Conservation (phyloP, 2,329 filamentous ascomycete genomes). For the Aspergillus udagawae region DNA sequence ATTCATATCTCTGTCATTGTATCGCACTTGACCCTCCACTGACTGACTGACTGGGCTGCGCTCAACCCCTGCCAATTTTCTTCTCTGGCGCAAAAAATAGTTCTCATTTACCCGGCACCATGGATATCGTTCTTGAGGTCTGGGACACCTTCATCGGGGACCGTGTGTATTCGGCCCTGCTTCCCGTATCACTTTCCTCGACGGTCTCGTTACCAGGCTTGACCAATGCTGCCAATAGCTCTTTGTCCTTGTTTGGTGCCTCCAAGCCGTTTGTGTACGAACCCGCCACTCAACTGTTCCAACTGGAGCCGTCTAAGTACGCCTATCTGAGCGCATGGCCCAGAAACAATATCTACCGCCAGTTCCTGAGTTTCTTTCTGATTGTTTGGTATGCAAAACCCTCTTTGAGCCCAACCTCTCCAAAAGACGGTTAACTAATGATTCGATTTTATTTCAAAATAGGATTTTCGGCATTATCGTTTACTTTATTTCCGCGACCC, state of each 20-base stretch:
- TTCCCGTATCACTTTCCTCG: slow-evolving; percentile 58
- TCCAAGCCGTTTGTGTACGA: slow-evolving; percentile 52
- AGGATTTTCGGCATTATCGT: slow-evolving; percentile 82
- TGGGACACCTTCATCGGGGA: slow-evolving; percentile 80
- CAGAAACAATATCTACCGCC: slow-evolving; percentile 73
- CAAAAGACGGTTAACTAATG: slow-evolving; percentile 2
- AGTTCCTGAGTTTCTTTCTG: slow-evolving; percentile 70
- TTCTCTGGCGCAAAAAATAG: not conserved
- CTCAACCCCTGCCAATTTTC: too few species aligned
- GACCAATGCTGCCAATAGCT: slow-evolving; percentile 53
- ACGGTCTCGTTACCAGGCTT: slow-evolving; percentile 51
- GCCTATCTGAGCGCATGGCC: slow-evolving; percentile 76
- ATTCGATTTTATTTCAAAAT: slow-evolving; percentile 1
- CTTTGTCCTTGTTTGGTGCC: slow-evolving; percentile 53
- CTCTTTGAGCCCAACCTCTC: not conserved
- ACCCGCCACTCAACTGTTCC: slow-evolving; percentile 67
- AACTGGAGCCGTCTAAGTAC: slow-evolving; percentile 65
- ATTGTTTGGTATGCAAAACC: slow-evolving; percentile 70
- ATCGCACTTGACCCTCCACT: not conserved
- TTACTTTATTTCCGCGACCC: slow-evolving; percentile 78
- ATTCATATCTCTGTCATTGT: not conserved
- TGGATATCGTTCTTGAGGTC: slow-evolving; percentile 90
- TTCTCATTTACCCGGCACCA: slow-evolving; percentile 38
- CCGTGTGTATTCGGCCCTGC: slow-evolving; percentile 66
- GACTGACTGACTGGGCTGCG: too few species aligned